phyloP scores from a whole-genome alignment of 225 moss, liverwort and hornwort genomes.

The Antitrichia curtipendula region DNA sequence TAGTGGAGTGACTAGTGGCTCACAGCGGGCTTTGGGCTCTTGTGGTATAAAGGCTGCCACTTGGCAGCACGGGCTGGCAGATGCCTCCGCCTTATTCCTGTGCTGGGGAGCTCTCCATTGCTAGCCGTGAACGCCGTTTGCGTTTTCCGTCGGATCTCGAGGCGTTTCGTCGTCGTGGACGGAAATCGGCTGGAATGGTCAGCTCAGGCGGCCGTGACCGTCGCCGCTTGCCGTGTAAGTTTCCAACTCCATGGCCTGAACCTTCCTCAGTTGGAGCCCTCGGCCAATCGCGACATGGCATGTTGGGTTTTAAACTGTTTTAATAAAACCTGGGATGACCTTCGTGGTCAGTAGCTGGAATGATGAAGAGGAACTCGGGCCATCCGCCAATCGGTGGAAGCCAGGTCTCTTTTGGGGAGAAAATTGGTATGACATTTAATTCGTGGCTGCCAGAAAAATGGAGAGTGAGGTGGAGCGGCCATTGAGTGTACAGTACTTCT shows the following conservation, averaged over 20 bases:
- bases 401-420: neutral
- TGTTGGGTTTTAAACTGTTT: neutral
- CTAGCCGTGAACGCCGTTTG: neutral
- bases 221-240: neutral
- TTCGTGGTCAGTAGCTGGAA: neutral
- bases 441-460: neutral
- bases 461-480: neutral
- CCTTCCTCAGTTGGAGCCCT: neutral
- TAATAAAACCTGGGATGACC: neutral
- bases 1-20: slow-evolving; percentile 22
- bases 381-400: neutral
- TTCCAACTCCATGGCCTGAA: neutral
- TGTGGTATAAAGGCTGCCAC: slow-evolving; percentile 11
- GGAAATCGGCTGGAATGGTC: neutral
- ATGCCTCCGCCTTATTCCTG: neutral
- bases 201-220: neutral
- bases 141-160: neutral
- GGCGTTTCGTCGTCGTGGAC: neutral
- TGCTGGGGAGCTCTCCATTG: neutral
- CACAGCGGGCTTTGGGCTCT: neutral
- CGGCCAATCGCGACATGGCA: neutral
- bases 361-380: neutral
- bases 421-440: neutral
- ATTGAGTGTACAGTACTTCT: neutral
- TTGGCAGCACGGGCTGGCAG: neutral